A percentile compares a stretch with the other conserved stretches of the same genome.
Evolutionary conservation across 2,329 filamentous ascomycete species (phyloP).

Genomic region (Cryoendolithus antarcticus): DNA sequence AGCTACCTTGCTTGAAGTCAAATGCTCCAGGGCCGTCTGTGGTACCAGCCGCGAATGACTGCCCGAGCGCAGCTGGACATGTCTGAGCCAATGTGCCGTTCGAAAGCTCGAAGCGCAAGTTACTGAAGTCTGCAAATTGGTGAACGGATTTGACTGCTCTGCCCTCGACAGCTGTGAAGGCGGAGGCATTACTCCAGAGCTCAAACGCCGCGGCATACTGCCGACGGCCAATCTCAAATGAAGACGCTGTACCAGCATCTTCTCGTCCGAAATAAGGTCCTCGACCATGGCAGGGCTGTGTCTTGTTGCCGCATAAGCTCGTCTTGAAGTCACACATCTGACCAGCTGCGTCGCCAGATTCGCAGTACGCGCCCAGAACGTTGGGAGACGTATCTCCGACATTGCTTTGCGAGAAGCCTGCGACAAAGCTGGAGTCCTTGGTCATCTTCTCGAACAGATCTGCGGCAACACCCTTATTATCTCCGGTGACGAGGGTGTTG

Average conservation of each 20-base stretch:
- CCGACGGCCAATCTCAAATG: slow-evolving; percentile 63
- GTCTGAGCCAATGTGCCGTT: slow-evolving; percentile 61
- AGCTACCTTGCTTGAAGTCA: slow-evolving; percentile 80
- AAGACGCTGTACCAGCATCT: slow-evolving; percentile 55
- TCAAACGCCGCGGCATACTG: slow-evolving; percentile 51
- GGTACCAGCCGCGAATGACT: slow-evolving; percentile 86
- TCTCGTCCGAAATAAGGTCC: slow-evolving; percentile 56
- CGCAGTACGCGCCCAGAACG: slow-evolving; percentile 75
- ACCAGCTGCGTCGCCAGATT: slow-evolving; percentile 57
- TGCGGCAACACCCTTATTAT: slow-evolving; percentile 91
- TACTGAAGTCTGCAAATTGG: slow-evolving; percentile 70
- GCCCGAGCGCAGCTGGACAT: slow-evolving; percentile 78
- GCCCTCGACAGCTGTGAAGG: slow-evolving; percentile 43
- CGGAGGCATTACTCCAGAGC: slow-evolving; percentile 40
- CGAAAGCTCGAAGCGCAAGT: slow-evolving; percentile 58
- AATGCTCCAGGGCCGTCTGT: slow-evolving; percentile 84
- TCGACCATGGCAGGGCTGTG: slow-evolving; percentile 59
- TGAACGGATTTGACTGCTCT: slow-evolving; percentile 69
- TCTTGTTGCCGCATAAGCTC: slow-evolving; percentile 68
- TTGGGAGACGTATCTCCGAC: slow-evolving; percentile 89
- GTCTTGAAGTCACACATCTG: slow-evolving; percentile 62
- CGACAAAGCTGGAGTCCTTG: slow-evolving; percentile 57
- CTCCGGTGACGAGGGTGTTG: slow-evolving; percentile 82
- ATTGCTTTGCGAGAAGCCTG: slow-evolving; percentile 83
- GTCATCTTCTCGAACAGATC: slow-evolving; percentile 64